These are phyloP conservation scores for Kluyveromyces nonfermentans DNA, from an alignment of 805 yeast genomes.

Conservation along the genomic window DNA sequence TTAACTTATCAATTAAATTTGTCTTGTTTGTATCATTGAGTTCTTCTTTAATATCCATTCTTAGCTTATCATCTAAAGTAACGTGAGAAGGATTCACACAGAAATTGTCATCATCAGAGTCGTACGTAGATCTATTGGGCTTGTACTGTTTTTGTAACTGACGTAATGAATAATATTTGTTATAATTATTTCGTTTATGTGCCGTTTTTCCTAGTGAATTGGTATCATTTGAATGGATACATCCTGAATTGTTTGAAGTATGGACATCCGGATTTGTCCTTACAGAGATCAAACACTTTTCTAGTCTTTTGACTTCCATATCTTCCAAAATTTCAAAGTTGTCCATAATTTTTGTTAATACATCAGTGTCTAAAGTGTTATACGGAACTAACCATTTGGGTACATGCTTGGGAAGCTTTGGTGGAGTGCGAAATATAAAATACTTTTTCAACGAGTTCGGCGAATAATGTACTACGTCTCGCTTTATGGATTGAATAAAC, in stretches of 20 bases:
- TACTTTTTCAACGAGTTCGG: slow-evolving; percentile 25
- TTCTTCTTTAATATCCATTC: slow-evolving; percentile 9
- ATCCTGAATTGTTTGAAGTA: not conserved
- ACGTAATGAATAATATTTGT: slow-evolving; percentile 7
- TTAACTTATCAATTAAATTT: slow-evolving; percentile 1
- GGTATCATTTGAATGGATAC: not conserved
- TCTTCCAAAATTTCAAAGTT: slow-evolving; percentile 31
- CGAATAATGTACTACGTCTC: slow-evolving; percentile 25
- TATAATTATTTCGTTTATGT: not conserved
- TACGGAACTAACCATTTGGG: slow-evolving; percentile 28
- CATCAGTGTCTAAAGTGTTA: slow-evolving; percentile 12
- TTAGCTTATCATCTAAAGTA: slow-evolving; percentile 4
- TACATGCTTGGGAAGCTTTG: slow-evolving; percentile 12
- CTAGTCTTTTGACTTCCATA: slow-evolving; percentile 23
- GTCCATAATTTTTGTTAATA: slow-evolving; percentile 22
- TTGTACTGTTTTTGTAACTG: slow-evolving; percentile 5
- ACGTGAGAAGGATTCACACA: slow-evolving; percentile 2
- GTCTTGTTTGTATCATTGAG: slow-evolving; percentile 6
- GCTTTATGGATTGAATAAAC: slow-evolving; percentile 27
- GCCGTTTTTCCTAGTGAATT: not conserved
- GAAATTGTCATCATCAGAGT: slow-evolving; percentile 10
- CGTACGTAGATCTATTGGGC: slow-evolving; percentile 8
- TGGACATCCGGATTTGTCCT: not conserved
- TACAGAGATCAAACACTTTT: slow-evolving; percentile 16
- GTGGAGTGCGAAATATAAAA: slow-evolving; percentile 23